Evolutionary conservation across 192 early-diverging fungal species (phyloP).

Genomic region (Coemansia sp.): DNA sequence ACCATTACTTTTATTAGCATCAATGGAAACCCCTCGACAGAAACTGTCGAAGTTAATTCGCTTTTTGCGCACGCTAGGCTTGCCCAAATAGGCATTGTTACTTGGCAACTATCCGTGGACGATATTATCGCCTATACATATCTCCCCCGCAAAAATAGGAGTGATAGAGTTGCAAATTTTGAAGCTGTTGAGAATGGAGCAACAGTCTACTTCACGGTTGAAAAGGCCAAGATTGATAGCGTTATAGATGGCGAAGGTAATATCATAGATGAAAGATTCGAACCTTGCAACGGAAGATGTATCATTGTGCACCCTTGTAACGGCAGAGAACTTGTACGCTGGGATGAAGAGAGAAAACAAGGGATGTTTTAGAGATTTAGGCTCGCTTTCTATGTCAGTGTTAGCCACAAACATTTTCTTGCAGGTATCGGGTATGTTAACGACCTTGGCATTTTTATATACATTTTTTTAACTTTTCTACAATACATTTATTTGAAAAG

Average conservation of each 20-base stretch:
- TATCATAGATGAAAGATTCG: no score
- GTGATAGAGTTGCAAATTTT: background rate
- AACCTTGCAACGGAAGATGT: background rate
- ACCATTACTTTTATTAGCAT: background rate
- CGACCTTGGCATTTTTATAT: background rate
- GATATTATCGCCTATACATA: background rate
- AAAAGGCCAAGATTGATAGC: background rate
- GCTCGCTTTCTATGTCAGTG: no score
- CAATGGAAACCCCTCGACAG: background rate
- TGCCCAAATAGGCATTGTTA: background rate
- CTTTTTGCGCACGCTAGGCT: background rate
- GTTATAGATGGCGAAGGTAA: background rate
- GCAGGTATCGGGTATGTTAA: background rate
- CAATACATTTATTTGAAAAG: background rate
- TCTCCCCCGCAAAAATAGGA: background rate
- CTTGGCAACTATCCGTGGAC: background rate
- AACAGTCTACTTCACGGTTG: background rate
- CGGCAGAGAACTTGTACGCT: background rate
- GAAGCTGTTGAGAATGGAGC: background rate
- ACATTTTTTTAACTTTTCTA: background rate
- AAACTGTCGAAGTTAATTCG: background rate
- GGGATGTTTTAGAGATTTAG: background rate
- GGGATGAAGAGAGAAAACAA: background rate
- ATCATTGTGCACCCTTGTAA: background rate
- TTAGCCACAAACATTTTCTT: no score